phyloP scores from a whole-genome alignment of 1,139 yeast species.

The Kodamaea derodonti region DNA sequence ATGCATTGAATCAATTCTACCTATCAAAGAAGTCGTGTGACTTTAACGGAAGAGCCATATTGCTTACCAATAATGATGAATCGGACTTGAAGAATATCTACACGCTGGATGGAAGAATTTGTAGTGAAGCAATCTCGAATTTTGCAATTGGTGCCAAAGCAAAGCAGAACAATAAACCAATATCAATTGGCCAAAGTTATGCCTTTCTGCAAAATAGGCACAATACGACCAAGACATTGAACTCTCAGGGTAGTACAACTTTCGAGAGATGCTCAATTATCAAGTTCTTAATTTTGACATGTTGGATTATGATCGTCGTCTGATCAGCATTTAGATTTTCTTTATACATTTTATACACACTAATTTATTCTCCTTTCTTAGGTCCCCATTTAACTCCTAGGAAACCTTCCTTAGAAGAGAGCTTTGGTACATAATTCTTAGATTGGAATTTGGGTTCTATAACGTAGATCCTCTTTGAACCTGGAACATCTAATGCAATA shows the following conservation, averaged over 20 bases:
- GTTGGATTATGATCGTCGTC: background rate
- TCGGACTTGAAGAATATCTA: constrained; percentile 18
- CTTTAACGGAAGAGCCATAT: constrained; percentile 35
- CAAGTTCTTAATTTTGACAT: background rate
- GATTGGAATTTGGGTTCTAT: constrained; percentile 58
- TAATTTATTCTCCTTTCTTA: constrained; percentile 41
- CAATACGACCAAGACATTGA: background rate
- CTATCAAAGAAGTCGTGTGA: constrained; percentile 28
- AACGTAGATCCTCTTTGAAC: constrained; percentile 62
- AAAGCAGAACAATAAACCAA: background rate
- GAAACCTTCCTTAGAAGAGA: constrained; percentile 49
- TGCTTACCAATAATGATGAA: constrained; percentile 23
- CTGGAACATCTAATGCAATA: constrained; percentile 74
- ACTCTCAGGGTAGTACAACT: background rate
- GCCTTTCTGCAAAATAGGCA: background rate
- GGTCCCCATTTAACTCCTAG: constrained; percentile 87
- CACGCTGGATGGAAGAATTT: constrained; percentile 28
- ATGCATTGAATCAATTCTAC: constrained; percentile 49
- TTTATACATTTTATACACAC: constrained; percentile 1
- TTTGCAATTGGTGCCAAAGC: background rate
- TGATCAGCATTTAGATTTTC: too few relatives aligned
- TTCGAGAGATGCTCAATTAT: background rate
- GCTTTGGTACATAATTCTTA: constrained; percentile 32
- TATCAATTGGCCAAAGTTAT: background rate
- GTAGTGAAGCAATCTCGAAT: constrained; percentile 13